Evolutionary conservation across 495 filamentous ascomycete genomes (phyloP).

Genomic region (Annulohypoxylon nitens): DNA sequence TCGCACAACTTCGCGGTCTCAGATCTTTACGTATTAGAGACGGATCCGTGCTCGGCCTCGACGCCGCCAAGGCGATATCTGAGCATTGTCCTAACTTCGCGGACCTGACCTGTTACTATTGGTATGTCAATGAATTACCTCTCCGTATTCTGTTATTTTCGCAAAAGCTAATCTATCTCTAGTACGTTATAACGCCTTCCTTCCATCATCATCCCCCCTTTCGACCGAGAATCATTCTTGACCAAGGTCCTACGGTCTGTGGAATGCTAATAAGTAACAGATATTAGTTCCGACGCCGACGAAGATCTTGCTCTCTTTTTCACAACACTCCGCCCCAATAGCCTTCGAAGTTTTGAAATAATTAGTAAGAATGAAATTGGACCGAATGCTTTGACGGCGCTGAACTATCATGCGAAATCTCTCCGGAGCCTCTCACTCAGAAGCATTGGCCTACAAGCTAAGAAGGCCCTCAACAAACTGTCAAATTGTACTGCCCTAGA

Average conservation of each 20-base stretch:
- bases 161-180: constrained; percentile 13
- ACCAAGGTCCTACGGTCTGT: not conserved
- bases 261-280: constrained; percentile 22
- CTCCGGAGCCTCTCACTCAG: constrained; percentile 68
- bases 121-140: constrained; percentile 16
- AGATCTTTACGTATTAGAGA: constrained; percentile 67
- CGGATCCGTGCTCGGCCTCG: constrained; percentile 67
- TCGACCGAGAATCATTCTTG: not conserved
- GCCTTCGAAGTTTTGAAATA: constrained; percentile 70
- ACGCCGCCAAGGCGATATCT: constrained; percentile 65
- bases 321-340: constrained; percentile 66
- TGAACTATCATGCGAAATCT: constrained; percentile 69
- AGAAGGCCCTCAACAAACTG: constrained; percentile 64
- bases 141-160: not conserved
- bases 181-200: constrained; percentile 25
- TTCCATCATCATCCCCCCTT: not conserved
- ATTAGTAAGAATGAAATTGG: constrained; percentile 65
- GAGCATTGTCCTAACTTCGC: constrained; percentile 72
- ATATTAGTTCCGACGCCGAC: constrained; percentile 60
- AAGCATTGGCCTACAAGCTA: constrained; percentile 61
- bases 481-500: constrained; percentile 65
- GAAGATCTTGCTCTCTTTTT: constrained; percentile 71
- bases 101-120: constrained; percentile 67
- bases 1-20: constrained; percentile 53
- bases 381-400: constrained; percentile 66